Base-by-base conservation (phyloP, 768 basidiomycete species). In the Russula foetens region DNA sequence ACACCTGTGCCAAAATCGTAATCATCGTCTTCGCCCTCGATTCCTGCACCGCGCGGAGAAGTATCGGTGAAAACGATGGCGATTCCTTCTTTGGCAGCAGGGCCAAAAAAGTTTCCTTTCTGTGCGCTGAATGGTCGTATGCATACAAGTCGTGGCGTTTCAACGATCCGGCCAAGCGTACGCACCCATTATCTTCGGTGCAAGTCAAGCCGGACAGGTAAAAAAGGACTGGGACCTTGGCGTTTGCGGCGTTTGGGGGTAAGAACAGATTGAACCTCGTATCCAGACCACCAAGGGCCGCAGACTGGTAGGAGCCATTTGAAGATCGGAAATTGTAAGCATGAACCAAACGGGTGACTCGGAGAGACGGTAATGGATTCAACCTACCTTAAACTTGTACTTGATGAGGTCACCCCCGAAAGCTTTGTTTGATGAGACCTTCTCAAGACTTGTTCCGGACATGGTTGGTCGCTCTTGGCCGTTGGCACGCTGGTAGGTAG, bases 111-210 rank as follows among this genome's bases (percentile, higher is more conserved):
- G 12, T 81, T 82, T n/a, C 92, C 95, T 72, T 99, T 98, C 74
- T 95, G 92, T 1, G 96, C 84, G 0, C 91, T 93, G 66, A 28
- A 46, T 11, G 15, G 33, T n/a, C 44, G 24, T 43, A 3, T 19
- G 35, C 21, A 17, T 35, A 28, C 28, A 14, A 53, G 12, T 28
- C 5, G 26, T 33, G n/a, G 26, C 8, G 33, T 7, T n/a, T 29
- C 31, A 51, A 35, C 28, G 19, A 26, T 24, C 19, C 19, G 23
- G 35, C 23, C 69, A 33, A 35, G 19, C 81, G 56, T 68, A 90
- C 91, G 88, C 96, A 90, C 91, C 88, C 96, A 55, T 90, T 98
- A 70, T 99, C 94, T 72, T 97, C 94, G 9, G 84, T 94, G 73
- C 93, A 96, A 4, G 86, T 88, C 56, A 96, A 72, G 1, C 94